Evolutionary conservation across 768 basidiomycete genomes (phyloP).

Genomic region (Lactifluus piperatus): DNA sequence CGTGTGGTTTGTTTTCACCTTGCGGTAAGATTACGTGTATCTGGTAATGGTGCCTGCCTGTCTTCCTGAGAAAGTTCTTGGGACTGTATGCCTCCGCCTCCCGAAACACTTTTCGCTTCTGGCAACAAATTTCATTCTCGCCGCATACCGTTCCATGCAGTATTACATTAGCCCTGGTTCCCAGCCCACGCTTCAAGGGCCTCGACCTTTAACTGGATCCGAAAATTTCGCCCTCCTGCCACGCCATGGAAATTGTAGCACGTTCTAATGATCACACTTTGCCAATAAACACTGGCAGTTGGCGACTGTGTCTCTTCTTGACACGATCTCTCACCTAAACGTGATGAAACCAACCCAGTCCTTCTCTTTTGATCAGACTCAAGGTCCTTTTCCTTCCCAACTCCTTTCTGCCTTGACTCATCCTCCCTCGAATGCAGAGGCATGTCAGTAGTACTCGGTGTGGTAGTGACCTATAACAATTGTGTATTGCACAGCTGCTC

Average conservation of each 20-base stretch:
- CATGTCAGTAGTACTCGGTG: conserved; percentile 5
- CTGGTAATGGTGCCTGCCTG: conserved; percentile 9
- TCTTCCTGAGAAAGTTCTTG: neutral
- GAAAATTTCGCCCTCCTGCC: conserved; percentile 18
- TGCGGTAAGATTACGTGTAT: conserved; percentile 14
- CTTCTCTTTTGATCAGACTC: conserved; percentile 13
- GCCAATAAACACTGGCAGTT: conserved; percentile 8
- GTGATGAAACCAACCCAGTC: conserved; percentile 14
- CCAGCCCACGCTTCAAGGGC: conserved; percentile 17
- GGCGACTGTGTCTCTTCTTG: conserved; percentile 1
- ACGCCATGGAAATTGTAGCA: conserved; percentile 10
- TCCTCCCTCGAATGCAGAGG: conserved; percentile 1
- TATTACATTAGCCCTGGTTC: conserved; percentile 13
- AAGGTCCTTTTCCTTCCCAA: conserved; percentile 10
- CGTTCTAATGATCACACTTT: conserved; percentile 14
- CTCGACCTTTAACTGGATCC: conserved; percentile 19
- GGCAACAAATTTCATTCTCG: conserved; percentile 12
- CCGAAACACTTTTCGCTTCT: conserved; percentile 11
- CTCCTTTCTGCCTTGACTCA: conserved; percentile 1
- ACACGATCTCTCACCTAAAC: conserved; percentile 6
- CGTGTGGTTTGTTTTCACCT: neutral
- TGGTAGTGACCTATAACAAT: conserved; percentile 10
- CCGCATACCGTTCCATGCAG: conserved; percentile 7
- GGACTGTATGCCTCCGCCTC: neutral
- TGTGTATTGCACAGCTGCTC: neutral